These are phyloP conservation scores for Diutina sp. DNA, from an alignment of 1,139 yeast species.

Conservation along the genomic window DNA sequence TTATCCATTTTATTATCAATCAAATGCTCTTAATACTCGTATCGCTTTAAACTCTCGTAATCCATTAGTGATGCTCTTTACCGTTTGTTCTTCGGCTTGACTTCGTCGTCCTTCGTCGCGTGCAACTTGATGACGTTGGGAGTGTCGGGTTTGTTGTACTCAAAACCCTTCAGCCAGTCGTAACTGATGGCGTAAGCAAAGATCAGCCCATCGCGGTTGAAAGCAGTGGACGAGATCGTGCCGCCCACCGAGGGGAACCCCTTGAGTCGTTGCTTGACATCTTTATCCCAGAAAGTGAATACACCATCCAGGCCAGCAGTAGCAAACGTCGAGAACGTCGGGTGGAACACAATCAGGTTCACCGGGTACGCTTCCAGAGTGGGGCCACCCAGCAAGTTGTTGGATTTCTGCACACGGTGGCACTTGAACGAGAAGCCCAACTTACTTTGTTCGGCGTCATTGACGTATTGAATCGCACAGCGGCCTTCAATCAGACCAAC, in stretches of 20 bases:
- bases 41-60: neutral
- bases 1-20: no score
- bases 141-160: constrained; percentile 61
- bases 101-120: constrained; percentile 76
- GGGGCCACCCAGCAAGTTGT: constrained; percentile 12
- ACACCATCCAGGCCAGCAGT: constrained; percentile 96
- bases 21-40: neutral
- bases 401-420: constrained; percentile 52
- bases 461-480: constrained; percentile 91
- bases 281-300: constrained; percentile 94
- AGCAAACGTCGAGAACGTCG: constrained; percentile 77
- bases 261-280: constrained; percentile 76
- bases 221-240: constrained; percentile 66
- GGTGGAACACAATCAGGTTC: constrained; percentile 78
- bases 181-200: constrained; percentile 89
- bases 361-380: constrained; percentile 62
- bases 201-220: constrained; percentile 72
- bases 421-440: constrained; percentile 86
- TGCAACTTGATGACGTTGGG: constrained; percentile 75
- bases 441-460: constrained; percentile 62
- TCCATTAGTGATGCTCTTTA: neutral
- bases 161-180: constrained; percentile 91
- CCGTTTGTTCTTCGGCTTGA: constrained; percentile 49
- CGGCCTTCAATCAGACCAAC: constrained; percentile 92
- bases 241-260: constrained; percentile 65